Evolutionary conservation across 345 rosid species (phyloP), one percentile per base, ranked within the genome.

Genomic region (Murraya paniculata): DNA sequence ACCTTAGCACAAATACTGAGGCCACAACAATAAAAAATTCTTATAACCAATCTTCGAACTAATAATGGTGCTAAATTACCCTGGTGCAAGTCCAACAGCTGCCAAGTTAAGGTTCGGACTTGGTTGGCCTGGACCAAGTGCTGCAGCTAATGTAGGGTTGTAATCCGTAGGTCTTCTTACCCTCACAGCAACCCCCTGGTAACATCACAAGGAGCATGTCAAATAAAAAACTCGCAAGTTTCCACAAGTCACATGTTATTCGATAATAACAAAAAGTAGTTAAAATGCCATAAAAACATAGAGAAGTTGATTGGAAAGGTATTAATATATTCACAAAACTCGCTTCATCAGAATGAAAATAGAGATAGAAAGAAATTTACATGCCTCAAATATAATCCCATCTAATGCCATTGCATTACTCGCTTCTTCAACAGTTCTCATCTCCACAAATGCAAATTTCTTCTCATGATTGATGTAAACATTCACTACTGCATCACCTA

Each of bases 51-150:
- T 56, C 64, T 65, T 55, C 64, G 55, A 67, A 65, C 48, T 24
- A 56, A 35, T 67, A 56, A 64, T 18, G 36, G 64, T 33, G 61
- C 82, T 81, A 77, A 79, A 39, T 31, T 81, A 84, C 67, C 88
- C 90, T 19, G 85, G 85, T 22, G 82, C 73, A 4, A 88, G 83
- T 53, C 90, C 88, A 77, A 88, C 86, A 79, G 89, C 90, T 74
- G 87, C 87, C 71, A 88, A 81, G 76, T 88, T 86, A 58, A 88
- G 86, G 65, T 81, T 67, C 10, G 88, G 86, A 77, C 53, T 85
- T 55, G 90, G 87, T 75, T 84, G 89, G 64, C 90, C 83, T 18
- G 90, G 90, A 74, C 90, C 90, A 79, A 88, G 90, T 6, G 84
- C 74, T 68, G 87, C 87, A 56, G 90, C 90, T 39, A 88, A 75